phyloP scores from a whole-genome alignment of 75 land plant species.

The Picea glauca region DNA sequence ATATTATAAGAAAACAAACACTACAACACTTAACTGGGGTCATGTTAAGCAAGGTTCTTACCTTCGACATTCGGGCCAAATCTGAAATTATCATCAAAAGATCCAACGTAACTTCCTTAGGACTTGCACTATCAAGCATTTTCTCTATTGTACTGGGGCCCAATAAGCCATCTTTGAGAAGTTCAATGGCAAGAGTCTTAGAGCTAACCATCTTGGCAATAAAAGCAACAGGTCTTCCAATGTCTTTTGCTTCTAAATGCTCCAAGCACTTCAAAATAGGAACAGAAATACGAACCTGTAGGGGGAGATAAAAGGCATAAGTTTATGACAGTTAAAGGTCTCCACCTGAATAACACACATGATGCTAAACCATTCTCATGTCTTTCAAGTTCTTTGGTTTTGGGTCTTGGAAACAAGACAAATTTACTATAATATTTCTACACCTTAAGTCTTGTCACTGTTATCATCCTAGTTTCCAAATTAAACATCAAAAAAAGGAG shows the following conservation, averaged over 20 bases:
- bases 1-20: neutral
- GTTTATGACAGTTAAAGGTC: slow-evolving; percentile 11
- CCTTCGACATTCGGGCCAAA: slow-evolving; percentile 95
- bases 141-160: slow-evolving; percentile 44
- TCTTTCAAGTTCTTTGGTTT: neutral
- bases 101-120: slow-evolving; percentile 72
- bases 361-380: neutral
- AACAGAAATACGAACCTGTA: slow-evolving; percentile 62
- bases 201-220: slow-evolving; percentile 76
- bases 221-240: slow-evolving; percentile 72
- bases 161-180: slow-evolving; percentile 68
- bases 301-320: neutral
- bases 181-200: slow-evolving; percentile 63
- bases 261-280: slow-evolving; percentile 71
- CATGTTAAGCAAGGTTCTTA: slow-evolving; percentile 8
- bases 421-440: neutral
- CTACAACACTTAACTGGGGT: slow-evolving; percentile 1
- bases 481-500: neutral
- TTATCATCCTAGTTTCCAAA: neutral
- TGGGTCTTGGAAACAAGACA: neutral
- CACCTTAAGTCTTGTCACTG: neutral
- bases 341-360: neutral
- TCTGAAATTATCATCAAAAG: slow-evolving; percentile 85
- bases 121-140: slow-evolving; percentile 54
- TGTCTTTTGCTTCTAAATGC: slow-evolving; percentile 54